phyloP scores from a whole-genome alignment of 1,284 basidiomycete genomes.

The Microbotryomycetes sp. region DNA sequence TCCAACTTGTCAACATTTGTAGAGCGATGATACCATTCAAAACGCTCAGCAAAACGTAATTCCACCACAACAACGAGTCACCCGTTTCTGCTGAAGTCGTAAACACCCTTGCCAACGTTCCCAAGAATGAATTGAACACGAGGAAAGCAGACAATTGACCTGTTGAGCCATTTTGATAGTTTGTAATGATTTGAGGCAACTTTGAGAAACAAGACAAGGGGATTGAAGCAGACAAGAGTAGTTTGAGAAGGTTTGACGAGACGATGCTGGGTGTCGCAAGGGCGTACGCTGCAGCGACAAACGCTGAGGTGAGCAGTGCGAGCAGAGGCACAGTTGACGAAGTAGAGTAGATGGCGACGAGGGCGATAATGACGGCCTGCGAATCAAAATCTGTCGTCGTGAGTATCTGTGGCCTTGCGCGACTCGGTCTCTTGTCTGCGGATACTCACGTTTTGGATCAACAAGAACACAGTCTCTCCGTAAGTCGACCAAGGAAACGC shows the following conservation, averaged over 20 bases:
- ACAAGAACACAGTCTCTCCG: slow-evolving; percentile 85
- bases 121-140: slow-evolving; percentile 63
- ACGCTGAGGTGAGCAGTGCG: slow-evolving; percentile 44
- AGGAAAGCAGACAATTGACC: slow-evolving; percentile 87
- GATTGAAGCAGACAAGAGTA: slow-evolving; percentile 54
- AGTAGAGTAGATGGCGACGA: slow-evolving; percentile 59
- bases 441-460: slow-evolving; percentile 62
- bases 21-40: slow-evolving; percentile 70
- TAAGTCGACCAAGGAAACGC: slow-evolving; percentile 90
- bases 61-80: slow-evolving; percentile 67
- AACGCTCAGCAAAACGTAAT: slow-evolving; percentile 68
- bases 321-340: slow-evolving; percentile 33
- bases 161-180: slow-evolving; percentile 64
- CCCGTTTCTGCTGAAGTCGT: slow-evolving; percentile 80
- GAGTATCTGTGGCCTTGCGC: not conserved
- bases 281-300: slow-evolving; percentile 44
- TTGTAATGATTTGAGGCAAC: slow-evolving; percentile 77
- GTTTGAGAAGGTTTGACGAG: slow-evolving; percentile 52
- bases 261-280: slow-evolving; percentile 45
- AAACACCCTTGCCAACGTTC: slow-evolving; percentile 80
- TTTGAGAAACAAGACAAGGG: slow-evolving; percentile 79
- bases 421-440: not conserved
- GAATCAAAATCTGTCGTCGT: not conserved
- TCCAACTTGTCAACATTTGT: slow-evolving; percentile 63
- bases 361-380: slow-evolving; percentile 60